phyloP scores from a whole-genome alignment of 2,329 filamentous ascomycete genomes.

The Alternaria sp. region DNA sequence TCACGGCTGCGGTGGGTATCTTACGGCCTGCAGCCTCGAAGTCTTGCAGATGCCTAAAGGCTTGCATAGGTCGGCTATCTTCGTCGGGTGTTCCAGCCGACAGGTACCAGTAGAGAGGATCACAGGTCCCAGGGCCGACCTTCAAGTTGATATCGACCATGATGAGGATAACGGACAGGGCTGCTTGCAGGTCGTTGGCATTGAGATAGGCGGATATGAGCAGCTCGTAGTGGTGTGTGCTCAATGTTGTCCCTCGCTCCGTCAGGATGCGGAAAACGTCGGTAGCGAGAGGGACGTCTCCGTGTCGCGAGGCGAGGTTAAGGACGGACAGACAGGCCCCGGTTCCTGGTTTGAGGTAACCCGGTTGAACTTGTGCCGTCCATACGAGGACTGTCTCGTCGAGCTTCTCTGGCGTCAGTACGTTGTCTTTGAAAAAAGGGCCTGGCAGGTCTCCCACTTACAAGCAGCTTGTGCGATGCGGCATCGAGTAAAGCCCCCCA shows the following conservation, averaged over 20 bases:
- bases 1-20: slow-evolving; percentile 62
- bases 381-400: slow-evolving; percentile 75
- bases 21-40: slow-evolving; percentile 60
- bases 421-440: background rate
- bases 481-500: slow-evolving; percentile 79
- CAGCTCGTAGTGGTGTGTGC: slow-evolving; percentile 79
- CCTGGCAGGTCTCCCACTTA: slow-evolving; percentile 32
- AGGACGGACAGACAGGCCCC: slow-evolving; percentile 75
- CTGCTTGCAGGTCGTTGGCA: slow-evolving; percentile 68
- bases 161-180: slow-evolving; percentile 75
- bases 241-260: slow-evolving; percentile 65
- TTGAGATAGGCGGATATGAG: slow-evolving; percentile 75
- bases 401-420: slow-evolving; percentile 55
- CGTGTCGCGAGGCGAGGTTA: slow-evolving; percentile 73
- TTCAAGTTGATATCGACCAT: slow-evolving; percentile 73
- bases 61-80: slow-evolving; percentile 57
- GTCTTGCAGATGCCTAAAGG: slow-evolving; percentile 65
- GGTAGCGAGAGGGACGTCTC: slow-evolving; percentile 74
- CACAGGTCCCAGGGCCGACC: slow-evolving; percentile 68
- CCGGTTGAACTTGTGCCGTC: slow-evolving; percentile 69
- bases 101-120: slow-evolving; percentile 68
- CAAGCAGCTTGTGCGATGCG: slow-evolving; percentile 71
- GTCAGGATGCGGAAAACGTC: slow-evolving; percentile 74
- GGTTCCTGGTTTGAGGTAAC: slow-evolving; percentile 69
- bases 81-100: slow-evolving; percentile 53